These are phyloP conservation scores for Cladorrhinum sp. DNA, from an alignment of 2,329 filamentous ascomycete species.

Conservation along the genomic window DNA sequence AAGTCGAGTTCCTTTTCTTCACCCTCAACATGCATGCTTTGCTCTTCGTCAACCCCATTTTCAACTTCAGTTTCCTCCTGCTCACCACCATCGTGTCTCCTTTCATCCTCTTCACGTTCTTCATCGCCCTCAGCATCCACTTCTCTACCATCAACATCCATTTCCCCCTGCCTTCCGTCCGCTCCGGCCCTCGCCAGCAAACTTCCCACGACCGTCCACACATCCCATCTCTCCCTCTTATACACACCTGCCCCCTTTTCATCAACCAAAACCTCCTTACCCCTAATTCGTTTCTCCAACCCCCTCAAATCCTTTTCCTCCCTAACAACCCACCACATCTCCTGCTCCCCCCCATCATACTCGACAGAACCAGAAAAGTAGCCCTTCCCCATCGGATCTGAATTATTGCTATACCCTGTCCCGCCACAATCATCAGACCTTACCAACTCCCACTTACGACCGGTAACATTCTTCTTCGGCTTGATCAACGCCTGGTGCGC, in stretches of 20 bases:
- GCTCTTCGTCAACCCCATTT: not conserved
- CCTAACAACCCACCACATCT: conserved; percentile 19
- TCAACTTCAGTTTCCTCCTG: not conserved
- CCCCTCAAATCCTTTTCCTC: conserved; percentile 11
- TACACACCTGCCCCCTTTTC: conserved; percentile 4
- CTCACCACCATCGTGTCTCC: not conserved
- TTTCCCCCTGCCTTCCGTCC: not conserved
- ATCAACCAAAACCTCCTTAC: conserved; percentile 6
- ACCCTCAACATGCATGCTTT: not conserved
- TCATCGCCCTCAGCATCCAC: not conserved
- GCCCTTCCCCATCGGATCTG: not conserved
- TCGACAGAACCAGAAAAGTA: not conserved
- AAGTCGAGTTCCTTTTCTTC: not conserved
- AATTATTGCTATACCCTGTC: not conserved
- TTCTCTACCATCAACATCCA: conserved; percentile 17
- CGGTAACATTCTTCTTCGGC: conserved; percentile 4
- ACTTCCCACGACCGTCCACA: conserved; percentile 5
- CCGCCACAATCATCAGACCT: not conserved
- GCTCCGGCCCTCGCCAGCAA: conserved; percentile 8
- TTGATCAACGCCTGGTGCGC: not conserved
- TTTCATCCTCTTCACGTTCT: not conserved
- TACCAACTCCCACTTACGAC: conserved; percentile 8
- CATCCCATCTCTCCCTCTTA: conserved; percentile 16
- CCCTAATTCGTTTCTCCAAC: not conserved
- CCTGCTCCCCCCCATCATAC: conserved; percentile 4